Percentiles rank a stretch among this genome's conserved stretches.
Evolutionary conservation across 306 rosid genomes (phyloP).

Genomic region (Begonia fuchsioides): DNA sequence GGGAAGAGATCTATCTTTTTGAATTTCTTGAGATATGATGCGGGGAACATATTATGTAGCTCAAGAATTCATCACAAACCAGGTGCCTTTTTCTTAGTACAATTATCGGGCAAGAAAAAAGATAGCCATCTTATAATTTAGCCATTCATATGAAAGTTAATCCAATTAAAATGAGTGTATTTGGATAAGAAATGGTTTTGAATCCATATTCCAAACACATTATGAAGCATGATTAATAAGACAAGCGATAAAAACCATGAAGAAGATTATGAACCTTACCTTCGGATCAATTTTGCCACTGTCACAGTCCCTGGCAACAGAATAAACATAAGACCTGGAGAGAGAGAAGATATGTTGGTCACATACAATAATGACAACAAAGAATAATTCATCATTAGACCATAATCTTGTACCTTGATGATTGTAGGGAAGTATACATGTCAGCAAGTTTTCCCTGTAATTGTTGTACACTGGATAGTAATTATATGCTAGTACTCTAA

Average conservation of each 20-base stretch:
- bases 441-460: slow-evolving; percentile 86
- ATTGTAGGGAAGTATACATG: slow-evolving; percentile 84
- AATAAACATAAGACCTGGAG: slow-evolving; percentile 77
- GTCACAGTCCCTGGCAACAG: slow-evolving; percentile 96
- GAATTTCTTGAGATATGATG: too few relatives aligned
- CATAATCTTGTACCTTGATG: slow-evolving; percentile 54
- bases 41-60: too few relatives aligned
- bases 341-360: neutral
- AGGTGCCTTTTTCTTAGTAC: too few relatives aligned
- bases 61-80: too few relatives aligned
- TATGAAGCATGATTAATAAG: slow-evolving; percentile 3
- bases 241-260: slow-evolving; percentile 2
- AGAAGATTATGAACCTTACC: slow-evolving; percentile 23
- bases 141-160: neutral
- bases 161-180: neutral
- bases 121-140: too few relatives aligned
- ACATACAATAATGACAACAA: slow-evolving; percentile 1
- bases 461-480: slow-evolving; percentile 12
- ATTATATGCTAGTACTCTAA: neutral
- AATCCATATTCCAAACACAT: too few relatives aligned
- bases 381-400: slow-evolving; percentile 6
- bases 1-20: too few relatives aligned
- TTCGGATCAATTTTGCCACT: slow-evolving; percentile 64
- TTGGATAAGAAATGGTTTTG: too few relatives aligned
- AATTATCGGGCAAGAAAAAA: too few relatives aligned